phyloP scores from a whole-genome alignment of 140 eudicot species.

The Flaveria floridana region DNA sequence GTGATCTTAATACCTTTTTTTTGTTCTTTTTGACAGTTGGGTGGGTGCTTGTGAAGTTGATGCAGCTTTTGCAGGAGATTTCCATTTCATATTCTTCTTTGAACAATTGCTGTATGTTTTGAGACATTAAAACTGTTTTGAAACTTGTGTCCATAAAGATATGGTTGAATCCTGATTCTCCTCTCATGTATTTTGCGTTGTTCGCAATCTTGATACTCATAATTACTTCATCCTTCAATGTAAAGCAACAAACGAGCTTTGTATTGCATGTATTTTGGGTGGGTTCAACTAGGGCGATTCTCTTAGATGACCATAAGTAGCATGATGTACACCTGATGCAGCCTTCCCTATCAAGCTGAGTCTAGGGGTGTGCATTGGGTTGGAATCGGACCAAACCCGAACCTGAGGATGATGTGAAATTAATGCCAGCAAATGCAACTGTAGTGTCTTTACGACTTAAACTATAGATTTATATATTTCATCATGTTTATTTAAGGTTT shows the following conservation, averaged over 20 bases:
- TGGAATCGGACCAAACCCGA: too few species aligned
- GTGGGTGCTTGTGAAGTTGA: slow-evolving; percentile 67
- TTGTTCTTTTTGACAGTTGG: slow-evolving; percentile 55
- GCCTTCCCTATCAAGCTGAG: too few species aligned
- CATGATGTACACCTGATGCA: too few species aligned
- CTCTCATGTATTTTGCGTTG: slow-evolving; percentile 21
- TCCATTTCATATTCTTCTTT: not conserved
- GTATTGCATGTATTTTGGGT: not conserved
- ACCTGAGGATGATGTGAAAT: too few species aligned
- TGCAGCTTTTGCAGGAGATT: slow-evolving; percentile 7
- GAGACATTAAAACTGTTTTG: slow-evolving; percentile 25
- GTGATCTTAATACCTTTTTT: slow-evolving; percentile 5
- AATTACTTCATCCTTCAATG: slow-evolving; percentile 17
- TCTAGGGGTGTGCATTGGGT: too few species aligned
- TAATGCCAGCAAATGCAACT: too few species aligned
- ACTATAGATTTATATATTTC: too few species aligned
- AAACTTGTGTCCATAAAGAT: slow-evolving; percentile 38
- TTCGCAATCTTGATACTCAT: slow-evolving; percentile 18
- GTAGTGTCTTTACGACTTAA: too few species aligned
- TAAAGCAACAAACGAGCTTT: slow-evolving; percentile 20
- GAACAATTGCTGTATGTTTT: slow-evolving; percentile 21
- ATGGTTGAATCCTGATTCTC: slow-evolving; percentile 35
- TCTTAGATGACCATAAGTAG: too few species aligned
- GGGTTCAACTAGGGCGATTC: not conserved
- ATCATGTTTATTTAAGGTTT: too few species aligned